These are phyloP conservation scores for Trichoderma sp. DNA, from an alignment of 2,329 filamentous ascomycete genomes.

Conservation along the genomic window DNA sequence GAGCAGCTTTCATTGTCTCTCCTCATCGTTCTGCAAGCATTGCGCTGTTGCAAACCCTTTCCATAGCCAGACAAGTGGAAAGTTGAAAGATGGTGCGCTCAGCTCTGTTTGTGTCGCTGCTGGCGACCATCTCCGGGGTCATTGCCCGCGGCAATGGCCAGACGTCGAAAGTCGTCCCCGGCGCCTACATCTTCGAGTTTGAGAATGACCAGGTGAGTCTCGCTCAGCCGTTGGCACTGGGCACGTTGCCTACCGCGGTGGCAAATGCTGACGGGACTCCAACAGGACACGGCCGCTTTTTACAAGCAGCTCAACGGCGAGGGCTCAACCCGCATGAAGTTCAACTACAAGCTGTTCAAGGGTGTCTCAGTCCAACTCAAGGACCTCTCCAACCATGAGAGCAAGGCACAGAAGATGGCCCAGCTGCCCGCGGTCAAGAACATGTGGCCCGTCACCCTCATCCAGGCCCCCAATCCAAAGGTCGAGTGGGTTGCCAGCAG, in stretches of 20 bases:
- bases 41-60: not conserved
- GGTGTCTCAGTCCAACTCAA: conserved; percentile 53
- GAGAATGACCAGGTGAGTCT: conserved; percentile 45
- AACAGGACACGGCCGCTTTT: conserved; percentile 10
- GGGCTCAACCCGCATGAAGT: conserved; percentile 44
- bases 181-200: conserved; percentile 54
- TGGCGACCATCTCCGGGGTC: conserved; percentile 28
- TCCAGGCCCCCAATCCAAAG: conserved; percentile 43
- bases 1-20: conserved; percentile 8
- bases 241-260: not conserved
- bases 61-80: not conserved
- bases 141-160: conserved; percentile 24
- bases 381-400: conserved; percentile 43
- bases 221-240: not conserved
- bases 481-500: conserved; percentile 42
- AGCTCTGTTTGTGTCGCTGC: conserved; percentile 18
- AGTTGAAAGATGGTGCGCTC: conserved; percentile 19
- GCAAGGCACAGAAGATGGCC: conserved; percentile 41
- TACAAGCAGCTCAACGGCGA: conserved; percentile 17
- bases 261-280: conserved; percentile 3
- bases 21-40: not conserved
- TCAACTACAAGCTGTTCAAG: conserved; percentile 52
- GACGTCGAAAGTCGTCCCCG: conserved; percentile 35
- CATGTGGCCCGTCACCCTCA: conserved; percentile 47
- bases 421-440: conserved; percentile 45